These are phyloP conservation scores for Septoria linicola DNA, from an alignment of 2,329 filamentous ascomycete species.

Conservation along the genomic window DNA sequence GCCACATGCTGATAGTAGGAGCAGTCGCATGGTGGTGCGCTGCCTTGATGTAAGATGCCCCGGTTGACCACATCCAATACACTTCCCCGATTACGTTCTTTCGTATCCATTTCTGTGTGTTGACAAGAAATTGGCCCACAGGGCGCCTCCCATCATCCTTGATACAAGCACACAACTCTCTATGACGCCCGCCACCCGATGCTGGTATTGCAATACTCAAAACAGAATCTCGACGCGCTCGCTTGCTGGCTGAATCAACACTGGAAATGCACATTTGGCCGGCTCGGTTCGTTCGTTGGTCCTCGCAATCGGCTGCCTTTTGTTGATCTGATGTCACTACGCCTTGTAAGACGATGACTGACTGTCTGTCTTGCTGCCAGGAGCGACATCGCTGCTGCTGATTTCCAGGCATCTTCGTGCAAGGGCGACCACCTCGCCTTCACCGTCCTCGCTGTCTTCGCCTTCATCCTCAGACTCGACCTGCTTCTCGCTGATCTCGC, in stretches of 20 bases:
- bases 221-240: conserved; percentile 13
- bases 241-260: conserved; percentile 25
- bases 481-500: conserved; percentile 83
- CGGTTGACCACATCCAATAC: too few species aligned
- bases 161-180: neutral
- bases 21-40: too few species aligned
- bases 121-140: neutral
- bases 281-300: neutral
- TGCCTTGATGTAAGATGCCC: too few species aligned
- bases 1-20: too few species aligned
- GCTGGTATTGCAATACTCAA: conserved; percentile 20
- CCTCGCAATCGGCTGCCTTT: neutral
- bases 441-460: conserved; percentile 87
- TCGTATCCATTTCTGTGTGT: conserved; percentile 6
- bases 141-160: neutral
- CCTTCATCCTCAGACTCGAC: conserved; percentile 78
- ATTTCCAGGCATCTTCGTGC: conserved; percentile 82
- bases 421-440: conserved; percentile 87
- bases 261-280: conserved; percentile 16
- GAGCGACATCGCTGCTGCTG: conserved; percentile 24
- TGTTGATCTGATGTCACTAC: neutral
- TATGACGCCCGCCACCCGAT: conserved; percentile 4
- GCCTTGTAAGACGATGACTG: conserved; percentile 26
- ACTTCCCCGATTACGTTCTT: neutral
- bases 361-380: conserved; percentile 23